Evolutionary conservation across 108 stramenopile genomes (phyloP), one percentile per base, ranked within the genome.

Genomic region (Pseudonitzschia multistriata): DNA sequence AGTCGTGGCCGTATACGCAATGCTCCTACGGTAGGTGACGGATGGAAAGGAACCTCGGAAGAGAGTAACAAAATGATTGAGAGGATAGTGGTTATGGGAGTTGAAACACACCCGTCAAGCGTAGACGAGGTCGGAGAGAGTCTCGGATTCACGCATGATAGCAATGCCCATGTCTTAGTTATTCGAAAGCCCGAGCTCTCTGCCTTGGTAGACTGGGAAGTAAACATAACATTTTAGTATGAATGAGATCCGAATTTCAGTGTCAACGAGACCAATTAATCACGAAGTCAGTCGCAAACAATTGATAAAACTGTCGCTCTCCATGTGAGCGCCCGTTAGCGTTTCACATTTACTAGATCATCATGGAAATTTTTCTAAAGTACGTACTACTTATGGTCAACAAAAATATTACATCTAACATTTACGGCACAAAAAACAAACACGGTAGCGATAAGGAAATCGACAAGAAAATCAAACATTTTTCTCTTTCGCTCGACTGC

Each of bases 31-130:
- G 55, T 85, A 10, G 88, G 88, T 36, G 64, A 61, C 34, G 81
- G 85, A 19, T 78, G 84, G 77, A 65, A 74, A 49, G 59, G 28
- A 15, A 62, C 77, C 42, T 45, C 70, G 13, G 65, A 65, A 31
- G 72, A 63, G 30, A 71, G 81, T 45, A 40, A 64, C 47, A 64
- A 29, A 64, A 79, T 79, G 35, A 85, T 95, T 61, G 94, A 95
- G 74, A 70, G 94, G 24, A 89, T 95, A 54, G 66, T 92, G 29
- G 68, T 95, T 7, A 90, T 92, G 89, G 94, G 94, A 13, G 67
- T 94, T 25, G 61, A 77, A 29, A 62, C 39, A 10, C 59, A 70
- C 49, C 91, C 91, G 30, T 61, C 55, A 22, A 66, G 50, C 21
- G 66, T 74, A 10, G 62, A 59, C 22, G 65, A 78, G 40, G 74